Evolutionary conservation across 805 yeast genomes (phyloP).

Genomic region (Suhomyces xylopsoci): DNA sequence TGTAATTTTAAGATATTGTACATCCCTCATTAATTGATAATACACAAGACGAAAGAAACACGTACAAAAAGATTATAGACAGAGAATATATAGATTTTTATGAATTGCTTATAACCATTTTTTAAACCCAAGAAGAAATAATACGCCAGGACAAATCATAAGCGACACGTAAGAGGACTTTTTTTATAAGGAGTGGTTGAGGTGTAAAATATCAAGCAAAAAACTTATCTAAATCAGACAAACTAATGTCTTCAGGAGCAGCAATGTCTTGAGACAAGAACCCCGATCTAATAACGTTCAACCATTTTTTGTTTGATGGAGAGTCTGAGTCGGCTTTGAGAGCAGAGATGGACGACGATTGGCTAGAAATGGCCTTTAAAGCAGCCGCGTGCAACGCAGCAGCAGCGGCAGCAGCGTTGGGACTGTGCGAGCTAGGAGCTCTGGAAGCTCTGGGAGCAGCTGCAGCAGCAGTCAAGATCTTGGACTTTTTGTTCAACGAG

Average conservation of each 20-base stretch:
- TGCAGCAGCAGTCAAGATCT: slow-evolving; percentile 68
- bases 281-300: slow-evolving; percentile 70
- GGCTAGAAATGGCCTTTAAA: slow-evolving; percentile 43
- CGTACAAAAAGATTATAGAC: background rate
- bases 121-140: slow-evolving; percentile 2
- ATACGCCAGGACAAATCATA: background rate
- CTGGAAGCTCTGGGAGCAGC: slow-evolving; percentile 80
- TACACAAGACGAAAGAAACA: background rate
- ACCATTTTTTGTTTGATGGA: slow-evolving; percentile 57
- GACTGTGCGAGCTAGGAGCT: slow-evolving; percentile 52
- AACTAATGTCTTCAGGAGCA: slow-evolving; percentile 72
- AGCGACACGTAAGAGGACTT: background rate
- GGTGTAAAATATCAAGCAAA: slow-evolving; percentile 19
- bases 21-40: background rate
- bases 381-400: slow-evolving; percentile 73
- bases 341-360: slow-evolving; percentile 15
- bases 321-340: slow-evolving; percentile 1
- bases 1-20: background rate
- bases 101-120: background rate
- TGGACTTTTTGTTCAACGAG: slow-evolving; percentile 46
- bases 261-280: slow-evolving; percentile 75
- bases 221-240: slow-evolving; percentile 57
- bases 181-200: background rate
- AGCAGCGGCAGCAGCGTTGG: slow-evolving; percentile 69
- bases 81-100: background rate